Evolutionary conservation across 495 filamentous ascomycete species (phyloP).

Genomic region (Trichoderma erinaceum): DNA sequence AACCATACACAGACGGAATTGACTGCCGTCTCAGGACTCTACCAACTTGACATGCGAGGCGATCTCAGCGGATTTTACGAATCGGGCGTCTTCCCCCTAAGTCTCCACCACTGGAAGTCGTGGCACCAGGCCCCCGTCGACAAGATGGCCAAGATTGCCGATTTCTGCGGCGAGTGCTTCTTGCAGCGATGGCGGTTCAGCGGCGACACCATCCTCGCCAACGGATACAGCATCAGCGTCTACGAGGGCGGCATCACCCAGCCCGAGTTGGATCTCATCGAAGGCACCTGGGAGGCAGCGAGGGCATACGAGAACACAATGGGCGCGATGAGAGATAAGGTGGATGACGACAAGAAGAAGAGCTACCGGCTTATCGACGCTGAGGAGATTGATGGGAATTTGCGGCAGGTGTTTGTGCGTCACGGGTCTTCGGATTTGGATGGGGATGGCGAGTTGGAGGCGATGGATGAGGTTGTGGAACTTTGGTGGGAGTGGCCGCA

Average conservation of each 20-base stretch:
- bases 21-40: slow-evolving; percentile 52
- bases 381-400: slow-evolving; percentile 21
- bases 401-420: slow-evolving; percentile 25
- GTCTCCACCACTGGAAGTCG: slow-evolving; percentile 62
- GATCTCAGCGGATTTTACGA: slow-evolving; percentile 60
- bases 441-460: slow-evolving; percentile 13
- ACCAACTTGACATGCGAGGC: slow-evolving; percentile 57
- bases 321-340: slow-evolving; percentile 41
- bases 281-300: slow-evolving; percentile 57
- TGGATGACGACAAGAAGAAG: slow-evolving; percentile 28
- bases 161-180: slow-evolving; percentile 55
- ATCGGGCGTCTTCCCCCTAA: slow-evolving; percentile 49
- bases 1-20: slow-evolving; percentile 48
- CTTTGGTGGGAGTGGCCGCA: slow-evolving; percentile 21
- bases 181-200: slow-evolving; percentile 58
- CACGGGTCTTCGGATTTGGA: slow-evolving; percentile 20
- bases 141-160: slow-evolving; percentile 51
- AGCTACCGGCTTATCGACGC: slow-evolving; percentile 29
- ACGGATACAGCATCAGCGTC: slow-evolving; percentile 55
- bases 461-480: slow-evolving; percentile 24
- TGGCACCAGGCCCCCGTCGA: slow-evolving; percentile 45
- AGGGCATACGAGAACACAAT: slow-evolving; percentile 46
- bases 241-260: slow-evolving; percentile 45
- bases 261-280: slow-evolving; percentile 49
- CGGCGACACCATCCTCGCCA: slow-evolving; percentile 52